phyloP scores from a whole-genome alignment of 352 stramenopile species.

The Pythium scleroteichum region DNA sequence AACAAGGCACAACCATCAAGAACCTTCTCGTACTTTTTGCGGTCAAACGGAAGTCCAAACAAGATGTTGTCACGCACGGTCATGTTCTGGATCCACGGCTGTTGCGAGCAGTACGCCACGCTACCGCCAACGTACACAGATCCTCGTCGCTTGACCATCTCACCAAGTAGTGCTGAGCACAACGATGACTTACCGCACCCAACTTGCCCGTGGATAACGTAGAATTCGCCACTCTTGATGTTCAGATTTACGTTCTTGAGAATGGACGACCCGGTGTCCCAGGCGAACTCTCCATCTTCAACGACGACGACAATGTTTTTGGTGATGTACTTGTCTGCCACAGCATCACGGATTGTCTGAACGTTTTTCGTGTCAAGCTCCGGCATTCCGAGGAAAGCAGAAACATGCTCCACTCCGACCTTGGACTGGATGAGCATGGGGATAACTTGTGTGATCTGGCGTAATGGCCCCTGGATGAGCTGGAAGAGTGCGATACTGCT shows the following conservation, averaged over 20 bases:
- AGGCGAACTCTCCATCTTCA: slow-evolving; percentile 35
- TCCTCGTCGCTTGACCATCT: slow-evolving; percentile 47
- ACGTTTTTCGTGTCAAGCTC: slow-evolving; percentile 30
- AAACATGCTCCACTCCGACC: slow-evolving; percentile 58
- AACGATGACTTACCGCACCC: slow-evolving; percentile 93
- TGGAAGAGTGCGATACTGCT: slow-evolving; percentile 77
- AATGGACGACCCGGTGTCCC: slow-evolving; percentile 22
- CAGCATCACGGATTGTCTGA: slow-evolving; percentile 5
- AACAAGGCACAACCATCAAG: slow-evolving; percentile 53
- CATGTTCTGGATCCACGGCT: slow-evolving; percentile 85
- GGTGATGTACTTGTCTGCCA: slow-evolving; percentile 20
- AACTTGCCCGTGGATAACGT: slow-evolving; percentile 88
- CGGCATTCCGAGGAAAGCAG: slow-evolving; percentile 49
- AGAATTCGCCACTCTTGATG: slow-evolving; percentile 74
- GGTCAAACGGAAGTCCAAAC: slow-evolving; percentile 69
- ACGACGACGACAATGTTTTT: slow-evolving; percentile 33
- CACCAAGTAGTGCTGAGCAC: slow-evolving; percentile 88
- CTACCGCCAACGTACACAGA: slow-evolving; percentile 30
- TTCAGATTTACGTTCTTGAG: slow-evolving; percentile 63
- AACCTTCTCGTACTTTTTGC: slow-evolving; percentile 41
- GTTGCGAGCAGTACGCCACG: slow-evolving; percentile 75
- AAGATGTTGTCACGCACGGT: slow-evolving; percentile 82
- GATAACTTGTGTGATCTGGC: slow-evolving; percentile 43
- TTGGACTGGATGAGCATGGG: slow-evolving; percentile 83
- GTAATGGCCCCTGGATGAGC: slow-evolving; percentile 59